These are phyloP conservation scores for Aspergillus neotritici DNA, from an alignment of 2,329 filamentous ascomycete genomes.

Conservation along the genomic window DNA sequence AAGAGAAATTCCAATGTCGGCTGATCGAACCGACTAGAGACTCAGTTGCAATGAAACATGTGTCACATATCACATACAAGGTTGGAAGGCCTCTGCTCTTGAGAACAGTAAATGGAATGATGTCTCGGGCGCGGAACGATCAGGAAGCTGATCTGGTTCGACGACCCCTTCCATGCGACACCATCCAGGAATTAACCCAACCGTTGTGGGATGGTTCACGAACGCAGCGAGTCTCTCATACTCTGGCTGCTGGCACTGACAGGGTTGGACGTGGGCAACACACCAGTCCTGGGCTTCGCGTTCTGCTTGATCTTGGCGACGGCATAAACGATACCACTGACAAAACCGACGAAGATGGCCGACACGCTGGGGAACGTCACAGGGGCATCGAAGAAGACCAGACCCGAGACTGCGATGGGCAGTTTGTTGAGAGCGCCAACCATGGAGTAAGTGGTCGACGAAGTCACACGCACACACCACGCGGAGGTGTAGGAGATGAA, in stretches of 20 bases:
- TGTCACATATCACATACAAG: constrained; percentile 26
- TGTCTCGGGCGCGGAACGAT: no score
- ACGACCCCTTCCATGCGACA: no score
- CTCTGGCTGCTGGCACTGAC: constrained; percentile 91
- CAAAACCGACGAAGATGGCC: constrained; percentile 83
- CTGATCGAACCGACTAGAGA: constrained; percentile 6
- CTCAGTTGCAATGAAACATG: constrained; percentile 23
- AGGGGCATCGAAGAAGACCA: constrained; percentile 92
- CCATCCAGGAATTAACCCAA: no score
- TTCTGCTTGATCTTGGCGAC: constrained; percentile 79
- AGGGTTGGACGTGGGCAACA: constrained; percentile 62
- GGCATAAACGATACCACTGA: constrained; percentile 87
- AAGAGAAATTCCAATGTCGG: no score
- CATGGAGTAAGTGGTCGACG: constrained; percentile 98
- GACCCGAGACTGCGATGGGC: constrained; percentile 83
- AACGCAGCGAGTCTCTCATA: constrained; percentile 77
- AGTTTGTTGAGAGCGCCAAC: constrained; percentile 97
- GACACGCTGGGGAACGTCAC: constrained; percentile 88
- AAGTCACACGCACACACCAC: constrained; percentile 97
- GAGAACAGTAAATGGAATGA: no score
- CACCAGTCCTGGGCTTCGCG: constrained; percentile 57
- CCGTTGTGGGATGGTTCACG: constrained; percentile 35
- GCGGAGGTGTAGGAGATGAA: constrained; percentile 99
- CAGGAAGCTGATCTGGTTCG: no score
- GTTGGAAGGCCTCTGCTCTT: constrained; percentile 3